phyloP scores from a whole-genome alignment of 2,329 filamentous ascomycete genomes.

The Ilyonectria destructans region DNA sequence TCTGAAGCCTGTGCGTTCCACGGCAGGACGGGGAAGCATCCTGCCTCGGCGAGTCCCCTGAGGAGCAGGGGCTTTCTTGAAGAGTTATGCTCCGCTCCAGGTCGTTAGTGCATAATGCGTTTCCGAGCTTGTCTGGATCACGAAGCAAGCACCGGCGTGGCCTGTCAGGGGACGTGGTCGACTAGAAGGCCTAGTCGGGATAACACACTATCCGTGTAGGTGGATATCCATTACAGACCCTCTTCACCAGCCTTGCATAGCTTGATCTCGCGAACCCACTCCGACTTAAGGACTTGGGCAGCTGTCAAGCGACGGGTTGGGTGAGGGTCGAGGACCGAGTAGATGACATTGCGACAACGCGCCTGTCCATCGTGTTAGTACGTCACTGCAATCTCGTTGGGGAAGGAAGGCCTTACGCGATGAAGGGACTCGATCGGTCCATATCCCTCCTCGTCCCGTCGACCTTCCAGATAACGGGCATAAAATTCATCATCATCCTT shows the following conservation, averaged over 20 bases:
- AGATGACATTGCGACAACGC: slow-evolving; percentile 98
- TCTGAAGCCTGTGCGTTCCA: slow-evolving; percentile 38
- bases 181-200: not conserved
- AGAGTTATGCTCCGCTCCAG: slow-evolving; percentile 14
- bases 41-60: slow-evolving; percentile 29
- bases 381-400: not conserved
- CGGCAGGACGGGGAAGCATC: slow-evolving; percentile 29
- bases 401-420: slow-evolving; percentile 77
- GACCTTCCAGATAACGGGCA: slow-evolving; percentile 91
- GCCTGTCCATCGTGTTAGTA: slow-evolving; percentile 70
- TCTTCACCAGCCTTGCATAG: slow-evolving; percentile 97
- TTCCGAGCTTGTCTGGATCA: not conserved
- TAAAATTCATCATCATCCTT: slow-evolving; percentile 99
- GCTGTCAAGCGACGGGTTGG: slow-evolving; percentile 93
- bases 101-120: not conserved
- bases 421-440: slow-evolving; percentile 96
- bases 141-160: not conserved
- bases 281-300: slow-evolving; percentile 96
- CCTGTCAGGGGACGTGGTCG: slow-evolving; percentile 7
- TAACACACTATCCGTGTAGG: slow-evolving; percentile 1
- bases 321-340: slow-evolving; percentile 97
- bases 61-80: slow-evolving; percentile 13
- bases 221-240: slow-evolving; percentile 75
- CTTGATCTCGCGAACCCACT: slow-evolving; percentile 98
- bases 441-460: slow-evolving; percentile 95